Evolutionary conservation across 805 yeast species (phyloP).

Genomic region (Sugiyamaella mastotermitis): DNA sequence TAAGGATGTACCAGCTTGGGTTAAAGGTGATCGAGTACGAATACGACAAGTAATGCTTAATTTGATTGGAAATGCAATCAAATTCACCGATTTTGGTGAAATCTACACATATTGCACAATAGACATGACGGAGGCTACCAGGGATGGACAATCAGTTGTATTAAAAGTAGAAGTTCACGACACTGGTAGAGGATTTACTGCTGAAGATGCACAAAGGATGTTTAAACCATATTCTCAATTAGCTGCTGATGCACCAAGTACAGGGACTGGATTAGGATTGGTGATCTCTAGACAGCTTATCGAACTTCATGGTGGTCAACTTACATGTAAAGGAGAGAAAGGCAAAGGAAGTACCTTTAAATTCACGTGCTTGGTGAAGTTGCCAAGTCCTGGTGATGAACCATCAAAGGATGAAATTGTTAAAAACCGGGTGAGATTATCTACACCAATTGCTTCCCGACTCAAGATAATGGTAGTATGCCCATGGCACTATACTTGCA

Average conservation of each 20-base stretch:
- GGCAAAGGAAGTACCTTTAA: slow-evolving; percentile 27
- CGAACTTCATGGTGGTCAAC: slow-evolving; percentile 29
- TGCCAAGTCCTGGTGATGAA: slow-evolving; percentile 24
- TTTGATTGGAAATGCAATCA: slow-evolving; percentile 32
- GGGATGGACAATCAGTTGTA: too few species aligned
- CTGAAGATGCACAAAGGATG: slow-evolving; percentile 27
- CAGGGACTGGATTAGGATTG: slow-evolving; percentile 32
- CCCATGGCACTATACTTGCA: slow-evolving; percentile 23
- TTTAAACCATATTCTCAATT: slow-evolving; percentile 32
- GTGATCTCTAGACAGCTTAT: slow-evolving; percentile 31
- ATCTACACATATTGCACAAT: slow-evolving; percentile 24
- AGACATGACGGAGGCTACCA: too few species aligned
- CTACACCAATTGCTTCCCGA: too few species aligned
- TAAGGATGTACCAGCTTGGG: slow-evolving; percentile 27
- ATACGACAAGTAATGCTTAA: slow-evolving; percentile 31
- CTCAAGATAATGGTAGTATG: slow-evolving; percentile 26
- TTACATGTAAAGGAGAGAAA: slow-evolving; percentile 26
- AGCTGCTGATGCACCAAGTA: slow-evolving; percentile 19
- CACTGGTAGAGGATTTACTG: slow-evolving; percentile 31
- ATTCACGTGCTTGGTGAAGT: slow-evolving; percentile 25
- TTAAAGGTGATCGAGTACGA: slow-evolving; percentile 32
- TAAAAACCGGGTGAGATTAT: slow-evolving; percentile 11
- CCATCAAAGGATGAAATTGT: slow-evolving; percentile 17
- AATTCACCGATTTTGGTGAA: slow-evolving; percentile 30
- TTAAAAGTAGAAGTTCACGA: slow-evolving; percentile 29